Conservation (phyloP, 306 rosid species). For the Arachis hypogaea region DNA sequence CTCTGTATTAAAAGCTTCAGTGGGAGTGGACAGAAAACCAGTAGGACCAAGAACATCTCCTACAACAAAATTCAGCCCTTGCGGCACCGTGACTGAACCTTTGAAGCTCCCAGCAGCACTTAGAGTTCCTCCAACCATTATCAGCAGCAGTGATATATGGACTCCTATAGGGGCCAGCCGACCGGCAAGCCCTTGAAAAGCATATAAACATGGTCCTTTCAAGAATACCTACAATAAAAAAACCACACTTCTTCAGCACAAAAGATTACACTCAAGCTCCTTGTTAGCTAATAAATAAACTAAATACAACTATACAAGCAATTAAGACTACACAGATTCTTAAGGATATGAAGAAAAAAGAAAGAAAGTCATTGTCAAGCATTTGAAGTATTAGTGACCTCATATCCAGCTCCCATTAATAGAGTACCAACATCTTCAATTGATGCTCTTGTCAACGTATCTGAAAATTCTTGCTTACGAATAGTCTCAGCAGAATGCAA, state of each 20-base stretch:
- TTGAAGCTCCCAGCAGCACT: constrained; percentile 94
- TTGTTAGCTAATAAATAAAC: constrained; percentile 3
- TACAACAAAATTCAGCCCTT: constrained; percentile 87
- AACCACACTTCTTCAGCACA: constrained; percentile 24
- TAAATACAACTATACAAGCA: background rate
- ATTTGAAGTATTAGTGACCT: constrained; percentile 53
- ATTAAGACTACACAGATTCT: constrained; percentile 2
- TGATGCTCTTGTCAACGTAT: constrained; percentile 78
- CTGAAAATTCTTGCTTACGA: constrained; percentile 85
- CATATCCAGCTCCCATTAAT: constrained; percentile 96
- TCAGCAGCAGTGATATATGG: constrained; percentile 83
- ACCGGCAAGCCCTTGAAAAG: constrained; percentile 87
- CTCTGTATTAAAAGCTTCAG: constrained; percentile 82
- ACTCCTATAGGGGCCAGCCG: constrained; percentile 96
- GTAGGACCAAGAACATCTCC: constrained; percentile 88
- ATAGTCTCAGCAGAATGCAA: constrained; percentile 75
- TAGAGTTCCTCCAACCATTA: constrained; percentile 92
- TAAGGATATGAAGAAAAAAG: constrained; percentile 12
- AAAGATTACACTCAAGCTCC: constrained; percentile 13
- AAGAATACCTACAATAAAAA: constrained; percentile 68
- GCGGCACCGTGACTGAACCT: constrained; percentile 96
- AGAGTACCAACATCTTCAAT: constrained; percentile 79
- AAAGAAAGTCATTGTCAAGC: constrained; percentile 16
- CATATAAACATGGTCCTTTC: constrained; percentile 87
- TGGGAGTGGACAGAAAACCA: constrained; percentile 84